Base-by-base conservation (phyloP, 345 rosid genomes). In the Dovyalis caffra region DNA sequence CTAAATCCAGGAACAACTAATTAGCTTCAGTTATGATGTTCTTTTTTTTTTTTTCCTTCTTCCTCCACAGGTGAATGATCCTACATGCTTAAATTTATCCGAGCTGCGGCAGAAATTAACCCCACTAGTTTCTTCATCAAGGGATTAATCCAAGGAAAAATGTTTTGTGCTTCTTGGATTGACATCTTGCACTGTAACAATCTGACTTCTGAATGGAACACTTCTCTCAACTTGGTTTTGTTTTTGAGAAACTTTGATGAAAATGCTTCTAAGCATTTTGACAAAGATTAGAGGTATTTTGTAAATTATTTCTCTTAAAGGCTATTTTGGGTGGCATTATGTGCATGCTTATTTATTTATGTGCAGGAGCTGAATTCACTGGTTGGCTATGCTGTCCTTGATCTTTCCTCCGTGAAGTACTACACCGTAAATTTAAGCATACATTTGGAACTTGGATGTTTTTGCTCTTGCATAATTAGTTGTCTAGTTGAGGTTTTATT, bases 1-100 rank as follows among this genome's bases (percentile, higher is more conserved):
- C 8, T 9, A 56, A 21, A n/a, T 25, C 57, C 16, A 25, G 31
- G 47, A 51, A 26, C 21, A 35, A 16, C 64, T 29, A n/a, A n/a
- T n/a, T 66, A 33, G 62, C 47, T 64, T 66, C 31, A 49, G 7
- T 37, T 70, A 23, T 49, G 33, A 60, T 77, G 40, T 72, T 61
- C 58, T 31, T 38, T 85, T 10, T 35, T n/a, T n/a, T n/a, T n/a
- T n/a, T n/a, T n/a, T n/a, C n/a, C n/a, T n/a, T n/a, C n/a, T n/a
- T n/a, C n/a, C n/a, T 12, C 66, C 28, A 72, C 86, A 90, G 92
- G 87, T 85, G 69, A 81, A 69, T 31, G 88, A 85, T 81, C 82
- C 80, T 7, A 60, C 81, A 37, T 60, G 81, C 70, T 29, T 85
- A 43, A 66, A 80, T 69, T 68, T 79, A 49, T 47, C 71, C 21